Evolutionary conservation across 2,329 filamentous ascomycete genomes (phyloP).

Genomic region (Cercospora sp.): DNA sequence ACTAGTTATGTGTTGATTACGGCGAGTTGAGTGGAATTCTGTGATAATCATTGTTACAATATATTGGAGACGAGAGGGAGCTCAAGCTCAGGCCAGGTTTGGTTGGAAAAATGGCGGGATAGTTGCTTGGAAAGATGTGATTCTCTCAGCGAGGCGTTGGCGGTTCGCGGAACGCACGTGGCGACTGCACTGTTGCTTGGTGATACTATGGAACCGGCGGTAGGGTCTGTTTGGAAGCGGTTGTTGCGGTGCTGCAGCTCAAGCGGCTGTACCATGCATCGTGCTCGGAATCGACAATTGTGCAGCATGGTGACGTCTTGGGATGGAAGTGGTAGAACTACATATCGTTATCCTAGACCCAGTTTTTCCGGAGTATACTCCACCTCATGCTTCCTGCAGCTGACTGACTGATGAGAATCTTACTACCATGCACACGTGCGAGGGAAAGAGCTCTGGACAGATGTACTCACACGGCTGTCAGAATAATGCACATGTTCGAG

Average conservation of each 20-base stretch:
- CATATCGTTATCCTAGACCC: not conserved
- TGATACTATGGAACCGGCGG: not conserved
- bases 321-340: too few relatives aligned
- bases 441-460: not conserved
- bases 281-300: too few relatives aligned
- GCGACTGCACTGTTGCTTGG: not conserved
- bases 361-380: not conserved
- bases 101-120: not conserved
- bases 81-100: not conserved
- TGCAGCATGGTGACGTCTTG: too few relatives aligned
- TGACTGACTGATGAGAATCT: not conserved
- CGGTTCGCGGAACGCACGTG: not conserved
- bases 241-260: not conserved
- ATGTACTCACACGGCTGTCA: not conserved
- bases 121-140: not conserved
- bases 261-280: not conserved
- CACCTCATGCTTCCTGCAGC: not conserved
- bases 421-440: not conserved
- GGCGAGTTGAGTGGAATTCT: slow-evolving; percentile 37
- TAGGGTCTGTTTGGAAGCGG: not conserved
- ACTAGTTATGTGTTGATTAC: slow-evolving; percentile 52
- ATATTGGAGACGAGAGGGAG: not conserved
- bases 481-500: not conserved
- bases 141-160: not conserved
- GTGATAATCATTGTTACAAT: not conserved